Conservation (phyloP, 305 asterid genomes). For the Fraxinus baroniana region DNA sequence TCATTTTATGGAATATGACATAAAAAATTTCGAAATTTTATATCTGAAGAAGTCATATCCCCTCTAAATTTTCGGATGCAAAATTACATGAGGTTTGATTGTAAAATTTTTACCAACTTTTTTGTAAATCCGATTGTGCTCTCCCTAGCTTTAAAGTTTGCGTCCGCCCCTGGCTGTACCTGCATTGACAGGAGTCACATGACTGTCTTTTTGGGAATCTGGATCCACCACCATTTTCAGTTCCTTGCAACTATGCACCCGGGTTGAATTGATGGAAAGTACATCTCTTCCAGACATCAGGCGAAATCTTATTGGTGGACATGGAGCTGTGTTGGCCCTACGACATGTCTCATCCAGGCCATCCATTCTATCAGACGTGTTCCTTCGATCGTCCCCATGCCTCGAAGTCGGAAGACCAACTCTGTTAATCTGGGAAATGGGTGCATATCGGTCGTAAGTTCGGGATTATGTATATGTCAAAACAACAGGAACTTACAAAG, state of each 20-base stretch:
- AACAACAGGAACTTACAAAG: background rate
- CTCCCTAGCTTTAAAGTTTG: too few species aligned
- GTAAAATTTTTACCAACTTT: too few species aligned
- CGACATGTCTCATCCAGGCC: slow-evolving; percentile 34
- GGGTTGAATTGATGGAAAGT: slow-evolving; percentile 35
- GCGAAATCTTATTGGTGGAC: slow-evolving; percentile 51
- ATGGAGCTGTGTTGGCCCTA: slow-evolving; percentile 48
- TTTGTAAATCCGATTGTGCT: too few species aligned
- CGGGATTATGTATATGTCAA: slow-evolving; percentile 67
- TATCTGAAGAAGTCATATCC: too few species aligned
- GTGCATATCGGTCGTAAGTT: slow-evolving; percentile 66
- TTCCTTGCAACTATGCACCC: slow-evolving; percentile 52
- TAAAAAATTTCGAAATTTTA: too few species aligned
- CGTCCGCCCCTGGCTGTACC: too few species aligned
- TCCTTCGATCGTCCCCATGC: slow-evolving; percentile 45
- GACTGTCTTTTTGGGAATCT: slow-evolving; percentile 70
- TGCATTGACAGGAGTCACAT: slow-evolving; percentile 37
- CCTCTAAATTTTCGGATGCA: too few species aligned
- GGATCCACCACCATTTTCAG: slow-evolving; percentile 58
- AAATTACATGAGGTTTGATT: too few species aligned
- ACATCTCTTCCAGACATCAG: slow-evolving; percentile 48
- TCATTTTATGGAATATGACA: too few species aligned
- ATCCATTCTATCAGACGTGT: slow-evolving; percentile 38
- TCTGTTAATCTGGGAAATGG: slow-evolving; percentile 40
- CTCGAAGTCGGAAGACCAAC: slow-evolving; percentile 57